Percentiles rank a stretch among this genome's conserved stretches.
phyloP scores from a whole-genome alignment of 371 early-diverging fungal genomes.

The Mortierella sp. region DNA sequence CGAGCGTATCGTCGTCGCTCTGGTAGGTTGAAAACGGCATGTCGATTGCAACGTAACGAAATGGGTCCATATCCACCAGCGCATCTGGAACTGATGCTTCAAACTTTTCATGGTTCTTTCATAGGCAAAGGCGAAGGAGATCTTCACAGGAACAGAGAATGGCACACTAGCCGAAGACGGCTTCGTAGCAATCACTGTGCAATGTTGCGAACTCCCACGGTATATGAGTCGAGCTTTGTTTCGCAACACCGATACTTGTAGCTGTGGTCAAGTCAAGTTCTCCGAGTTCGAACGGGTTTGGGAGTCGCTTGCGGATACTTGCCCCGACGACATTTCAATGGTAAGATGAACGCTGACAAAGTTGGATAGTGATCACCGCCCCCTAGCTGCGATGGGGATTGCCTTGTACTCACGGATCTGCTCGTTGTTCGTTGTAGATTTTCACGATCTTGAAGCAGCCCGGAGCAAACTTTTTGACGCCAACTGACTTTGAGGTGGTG shows the following conservation, averaged over 20 bases:
- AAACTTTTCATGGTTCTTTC: not conserved
- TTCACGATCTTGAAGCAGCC: constrained; percentile 37
- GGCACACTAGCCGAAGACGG: constrained; percentile 55
- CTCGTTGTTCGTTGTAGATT: constrained; percentile 17
- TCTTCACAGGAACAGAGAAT: constrained; percentile 43
- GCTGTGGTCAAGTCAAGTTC: constrained; percentile 27
- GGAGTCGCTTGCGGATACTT: constrained; percentile 28
- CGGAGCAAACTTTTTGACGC: constrained; percentile 35
- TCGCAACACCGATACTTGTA: constrained; percentile 55
- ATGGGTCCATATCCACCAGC: too few relatives aligned
- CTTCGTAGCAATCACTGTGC: constrained; percentile 64
- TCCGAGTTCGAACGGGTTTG: constrained; percentile 44
- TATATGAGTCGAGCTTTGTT: constrained; percentile 73
- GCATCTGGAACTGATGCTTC: not conserved
- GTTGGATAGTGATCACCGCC: not conserved
- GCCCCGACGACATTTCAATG: constrained; percentile 43
- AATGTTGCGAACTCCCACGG: constrained; percentile 66
- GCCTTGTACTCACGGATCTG: not conserved
- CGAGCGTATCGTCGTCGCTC: constrained; percentile 31
- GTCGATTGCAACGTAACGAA: too few relatives aligned
- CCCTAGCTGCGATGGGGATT: not conserved
- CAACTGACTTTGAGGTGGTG: constrained; percentile 54
- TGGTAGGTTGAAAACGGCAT: constrained; percentile 36
- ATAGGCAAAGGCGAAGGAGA: constrained; percentile 37
- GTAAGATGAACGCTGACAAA: constrained; percentile 11